Conservation (phyloP, 345 rosid genomes). For the Eucalyptus sp. region DNA sequence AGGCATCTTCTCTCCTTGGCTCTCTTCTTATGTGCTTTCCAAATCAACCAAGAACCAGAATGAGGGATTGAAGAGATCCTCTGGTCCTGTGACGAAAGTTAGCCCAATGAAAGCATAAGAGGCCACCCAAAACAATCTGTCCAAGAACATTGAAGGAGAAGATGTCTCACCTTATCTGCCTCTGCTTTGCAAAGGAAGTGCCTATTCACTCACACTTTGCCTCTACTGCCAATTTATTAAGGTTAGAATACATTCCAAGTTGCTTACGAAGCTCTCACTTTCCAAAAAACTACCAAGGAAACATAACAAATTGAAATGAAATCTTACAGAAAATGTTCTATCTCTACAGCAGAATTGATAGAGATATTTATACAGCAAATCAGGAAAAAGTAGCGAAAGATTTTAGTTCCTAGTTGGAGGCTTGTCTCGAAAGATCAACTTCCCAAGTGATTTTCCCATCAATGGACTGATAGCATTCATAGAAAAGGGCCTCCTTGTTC, state of each 20-base stretch:
- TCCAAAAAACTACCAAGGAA: not conserved
- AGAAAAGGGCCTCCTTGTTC: not conserved
- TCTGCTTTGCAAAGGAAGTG: not conserved
- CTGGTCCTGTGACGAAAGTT: not conserved
- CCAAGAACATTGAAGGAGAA: not conserved
- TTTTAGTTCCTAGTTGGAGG: not conserved
- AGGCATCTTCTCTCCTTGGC: not conserved
- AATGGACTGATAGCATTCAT: not conserved
- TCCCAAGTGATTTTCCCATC: not conserved
- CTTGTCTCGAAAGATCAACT: not conserved
- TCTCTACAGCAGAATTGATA: not conserved
- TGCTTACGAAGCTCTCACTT: not conserved
- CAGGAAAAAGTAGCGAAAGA: not conserved
- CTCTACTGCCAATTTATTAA: not conserved
- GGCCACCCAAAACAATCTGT: not conserved
- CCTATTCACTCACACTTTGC: not conserved
- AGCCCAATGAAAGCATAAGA: not conserved
- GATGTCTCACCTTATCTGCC: not conserved
- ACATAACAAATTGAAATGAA: not conserved
- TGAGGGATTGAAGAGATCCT: not conserved
- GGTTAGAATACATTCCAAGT: not conserved
- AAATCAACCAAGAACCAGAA: not conserved
- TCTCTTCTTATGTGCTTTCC: not conserved
- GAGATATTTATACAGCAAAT: not conserved
- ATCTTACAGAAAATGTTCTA: not conserved